Percentiles rank a stretch among this genome's conserved stretches.
Conservation (phyloP, 768 basidiomycete genomes). For the Gymnopilus dilepis region DNA sequence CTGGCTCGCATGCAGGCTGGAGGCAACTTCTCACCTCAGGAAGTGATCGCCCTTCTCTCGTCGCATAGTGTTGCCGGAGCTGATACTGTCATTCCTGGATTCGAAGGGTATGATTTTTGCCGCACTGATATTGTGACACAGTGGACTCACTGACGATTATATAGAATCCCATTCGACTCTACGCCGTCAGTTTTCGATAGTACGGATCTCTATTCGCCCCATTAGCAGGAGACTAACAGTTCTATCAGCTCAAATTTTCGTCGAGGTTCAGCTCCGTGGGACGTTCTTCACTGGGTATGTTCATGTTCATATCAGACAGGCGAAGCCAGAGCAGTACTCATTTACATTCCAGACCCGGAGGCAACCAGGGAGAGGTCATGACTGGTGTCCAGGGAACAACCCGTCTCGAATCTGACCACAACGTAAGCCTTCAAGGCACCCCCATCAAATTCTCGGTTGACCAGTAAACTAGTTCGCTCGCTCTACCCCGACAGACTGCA, state of each 20-base stretch:
- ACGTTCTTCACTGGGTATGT: constrained; percentile 44
- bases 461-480: constrained; percentile 32
- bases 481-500: constrained; percentile 49
- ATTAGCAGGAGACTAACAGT: no score
- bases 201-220: neutral
- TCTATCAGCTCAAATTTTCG: constrained; percentile 41
- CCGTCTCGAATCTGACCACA: constrained; percentile 48
- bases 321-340: no score
- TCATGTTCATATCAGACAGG: no score
- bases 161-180: constrained; percentile 41
- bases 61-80: constrained; percentile 30
- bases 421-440: constrained; percentile 23
- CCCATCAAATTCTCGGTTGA: neutral
- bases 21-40: constrained; percentile 35
- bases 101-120: constrained; percentile 8
- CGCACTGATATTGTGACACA: neutral
- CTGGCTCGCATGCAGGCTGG: constrained; percentile 40
- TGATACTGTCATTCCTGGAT: constrained; percentile 37
- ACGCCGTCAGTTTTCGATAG: constrained; percentile 48
- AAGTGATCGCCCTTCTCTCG: constrained; percentile 40
- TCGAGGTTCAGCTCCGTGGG: constrained; percentile 51
- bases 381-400: constrained; percentile 46
- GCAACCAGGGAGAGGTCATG: constrained; percentile 42
- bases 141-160: neutral
- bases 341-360: constrained; percentile 37